A percentile compares a stretch with the other conserved stretches of the same genome.
Conservation (phyloP, 2,329 filamentous ascomycete genomes). For the Fusarium bulbicola region DNA sequence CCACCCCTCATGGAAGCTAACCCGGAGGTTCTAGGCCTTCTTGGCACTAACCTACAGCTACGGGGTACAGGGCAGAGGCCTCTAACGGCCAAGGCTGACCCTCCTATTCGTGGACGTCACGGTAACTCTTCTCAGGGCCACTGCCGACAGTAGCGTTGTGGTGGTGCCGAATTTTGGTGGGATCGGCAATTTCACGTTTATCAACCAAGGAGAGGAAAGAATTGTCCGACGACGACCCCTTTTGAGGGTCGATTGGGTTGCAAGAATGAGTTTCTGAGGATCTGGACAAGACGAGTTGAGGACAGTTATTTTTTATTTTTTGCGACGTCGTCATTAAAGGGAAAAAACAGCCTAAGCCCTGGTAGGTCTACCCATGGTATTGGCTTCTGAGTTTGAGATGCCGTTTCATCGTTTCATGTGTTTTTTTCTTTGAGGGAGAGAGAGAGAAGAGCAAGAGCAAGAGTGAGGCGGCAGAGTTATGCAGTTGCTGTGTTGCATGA, state of each 20-base stretch:
- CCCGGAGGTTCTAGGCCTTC: conserved; percentile 29
- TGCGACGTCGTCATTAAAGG: conserved; percentile 10
- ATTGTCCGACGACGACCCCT: conserved; percentile 6
- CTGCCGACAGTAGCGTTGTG: conserved; percentile 31
- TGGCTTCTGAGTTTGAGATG: conserved; percentile 28
- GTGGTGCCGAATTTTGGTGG: conserved; percentile 12
- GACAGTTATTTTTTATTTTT: not conserved
- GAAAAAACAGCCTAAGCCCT: not conserved
- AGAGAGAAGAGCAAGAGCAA: not conserved
- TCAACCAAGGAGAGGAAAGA: not conserved
- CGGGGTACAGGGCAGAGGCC: not conserved
- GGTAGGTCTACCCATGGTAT: conserved; percentile 14
- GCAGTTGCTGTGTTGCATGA: not conserved
- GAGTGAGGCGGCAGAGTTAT: not conserved
- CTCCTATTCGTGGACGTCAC: conserved; percentile 17
- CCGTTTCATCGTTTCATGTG: conserved; percentile 32
- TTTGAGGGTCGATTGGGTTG: conserved; percentile 22
- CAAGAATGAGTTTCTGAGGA: conserved; percentile 2
- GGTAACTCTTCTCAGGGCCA: conserved; percentile 6
- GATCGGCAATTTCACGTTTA: conserved; percentile 12
- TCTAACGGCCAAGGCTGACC: not conserved
- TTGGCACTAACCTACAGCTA: conserved; percentile 16
- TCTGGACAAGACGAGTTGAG: not conserved
- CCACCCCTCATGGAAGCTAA: conserved; percentile 12
- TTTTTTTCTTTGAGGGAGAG: not conserved